Base-by-base conservation (phyloP, 108 stramenopile species). In the Cyclotella atomus region DNA sequence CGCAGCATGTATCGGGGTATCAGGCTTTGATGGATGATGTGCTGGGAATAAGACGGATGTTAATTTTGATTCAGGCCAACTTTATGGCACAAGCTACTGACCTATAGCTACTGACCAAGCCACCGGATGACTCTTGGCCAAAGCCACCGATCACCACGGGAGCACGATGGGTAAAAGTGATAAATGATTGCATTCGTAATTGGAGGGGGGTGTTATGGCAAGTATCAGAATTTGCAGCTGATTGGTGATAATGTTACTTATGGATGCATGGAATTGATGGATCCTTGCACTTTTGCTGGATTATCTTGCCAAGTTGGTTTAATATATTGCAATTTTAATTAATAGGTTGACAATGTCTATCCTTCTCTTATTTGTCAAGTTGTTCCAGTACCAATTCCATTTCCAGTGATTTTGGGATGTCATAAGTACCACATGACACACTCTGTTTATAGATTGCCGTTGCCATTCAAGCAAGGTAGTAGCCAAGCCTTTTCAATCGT, bases 191-290 rank as follows among this genome's bases (percentile, higher is more conserved):
- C 94, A 44, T 99, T 99, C 80, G 85, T 97, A 59, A 85, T 99
- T 36, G 98, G 99, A 24, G 97, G 97, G 21, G 99, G 98, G 44
- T 97, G 95, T 75, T 98, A 98, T 79, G 83, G 91, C 17, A 98
- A 99, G 84, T 98, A 98, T 71, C 96, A 98, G 64, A 98, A 98
- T 73, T 84, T 99, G 79, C 96, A 97, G 85, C 91, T 89, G 89
- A 82, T 90, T 19, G 88, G 9, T 49, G 80, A 92, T 61, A 88
- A 82, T 29, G 81, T 97, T 9, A 92, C 89, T 5, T 98, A 98
- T 74, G 98, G 98, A 28, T 91, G 94, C 63, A 96, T 97, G 27
- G 98, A 98, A 74, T 85, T 98, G 29, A 70, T 94, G 17, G 83
- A 94, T 70, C 88, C 96, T 16, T 82, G 80, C 63, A 75, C 87